Evolutionary conservation across 768 basidiomycete species (phyloP).

Genomic region (Austroboletus festivus): DNA sequence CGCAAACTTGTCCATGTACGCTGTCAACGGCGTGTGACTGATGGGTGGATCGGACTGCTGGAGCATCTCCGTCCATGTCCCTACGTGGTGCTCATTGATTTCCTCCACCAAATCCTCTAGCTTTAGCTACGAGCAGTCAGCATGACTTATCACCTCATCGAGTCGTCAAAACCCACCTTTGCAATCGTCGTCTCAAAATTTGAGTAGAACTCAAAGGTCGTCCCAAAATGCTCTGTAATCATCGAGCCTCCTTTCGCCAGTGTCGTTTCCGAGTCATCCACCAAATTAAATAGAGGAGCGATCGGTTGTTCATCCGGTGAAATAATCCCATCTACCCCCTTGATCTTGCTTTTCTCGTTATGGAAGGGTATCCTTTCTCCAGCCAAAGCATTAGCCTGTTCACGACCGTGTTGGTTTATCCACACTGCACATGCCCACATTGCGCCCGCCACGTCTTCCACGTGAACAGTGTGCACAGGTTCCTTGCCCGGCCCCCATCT

Average conservation of each 20-base stretch:
- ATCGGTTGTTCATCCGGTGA: conserved; percentile 53
- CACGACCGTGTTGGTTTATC: conserved; percentile 63
- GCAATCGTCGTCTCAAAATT: conserved; percentile 63
- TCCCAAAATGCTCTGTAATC: conserved; percentile 70
- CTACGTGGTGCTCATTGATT: conserved; percentile 81
- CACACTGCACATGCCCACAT: conserved; percentile 75
- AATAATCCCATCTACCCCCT: conserved; percentile 60
- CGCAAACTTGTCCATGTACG: conserved; percentile 75
- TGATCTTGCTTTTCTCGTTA: conserved; percentile 68
- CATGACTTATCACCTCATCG: not conserved
- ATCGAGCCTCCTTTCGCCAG: conserved; percentile 62
- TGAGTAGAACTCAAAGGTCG: conserved; percentile 78
- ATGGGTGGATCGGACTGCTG: conserved; percentile 66
- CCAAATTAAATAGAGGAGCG: conserved; percentile 83
- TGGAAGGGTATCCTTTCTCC: conserved; percentile 33
- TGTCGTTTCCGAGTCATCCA: conserved; percentile 74
- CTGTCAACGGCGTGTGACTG: conserved; percentile 65
- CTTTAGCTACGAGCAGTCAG: conserved; percentile 42
- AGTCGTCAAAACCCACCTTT: conserved; percentile 43
- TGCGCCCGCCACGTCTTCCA: conserved; percentile 75
- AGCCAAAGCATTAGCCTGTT: conserved; percentile 59
- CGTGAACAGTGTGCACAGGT: conserved; percentile 71
- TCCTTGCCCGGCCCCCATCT: conserved; percentile 83
- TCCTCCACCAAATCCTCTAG: conserved; percentile 74
- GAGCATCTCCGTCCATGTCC: conserved; percentile 82